Evolutionary conservation across 1,139 yeast species (phyloP), one percentile per base, ranked within the genome.

Genomic region (Saccharomyces hybrid): DNA sequence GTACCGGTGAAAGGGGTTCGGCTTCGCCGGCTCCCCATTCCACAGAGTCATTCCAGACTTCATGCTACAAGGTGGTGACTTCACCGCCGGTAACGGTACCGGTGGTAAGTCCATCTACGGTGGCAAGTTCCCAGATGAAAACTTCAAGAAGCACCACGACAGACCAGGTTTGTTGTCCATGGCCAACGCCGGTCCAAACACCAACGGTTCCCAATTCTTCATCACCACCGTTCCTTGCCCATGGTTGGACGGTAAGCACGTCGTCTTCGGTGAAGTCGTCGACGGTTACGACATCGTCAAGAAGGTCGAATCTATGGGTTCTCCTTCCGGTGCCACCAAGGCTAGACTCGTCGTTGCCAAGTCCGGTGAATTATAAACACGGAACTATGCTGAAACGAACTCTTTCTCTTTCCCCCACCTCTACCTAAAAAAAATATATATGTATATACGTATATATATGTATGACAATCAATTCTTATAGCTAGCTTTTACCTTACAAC

Each of bases 131-230:
- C 85, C 95, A 61, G 98, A 93, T 72, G 98, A 93, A 83, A 90
- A 91, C 89, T 91, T 91, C 74, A 61, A 73, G 76, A 82, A 79
- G 81, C 86, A 73, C 73, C 98, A 91, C 84, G 82, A 80, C 78
- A 85, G 80, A 76, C 97, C 97, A 69, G 97, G 97, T 78, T 82
- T 91, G 70, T 83, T 93, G 74, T 88, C 97, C 68, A 93, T 93
- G 99, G 99, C 99, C 75, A 93, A 93, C 73, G 97, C 98, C 68
- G 99, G 99, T 73, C 97, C 97, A 77, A 89, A 91, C 91, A 91
- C 98, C 84, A 93, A 93, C 81, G 99, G 99, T 65, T 91, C 98
- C 58, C 99, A 93, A 80, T 93, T 93, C 81, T 93, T 93, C 84
- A 83, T 93, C 78, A 93, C 99, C 81, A 91, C 98, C 61, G 97